phyloP scores from a whole-genome alignment of 23 red algal genomes.

The Gracilaria caudata region DNA sequence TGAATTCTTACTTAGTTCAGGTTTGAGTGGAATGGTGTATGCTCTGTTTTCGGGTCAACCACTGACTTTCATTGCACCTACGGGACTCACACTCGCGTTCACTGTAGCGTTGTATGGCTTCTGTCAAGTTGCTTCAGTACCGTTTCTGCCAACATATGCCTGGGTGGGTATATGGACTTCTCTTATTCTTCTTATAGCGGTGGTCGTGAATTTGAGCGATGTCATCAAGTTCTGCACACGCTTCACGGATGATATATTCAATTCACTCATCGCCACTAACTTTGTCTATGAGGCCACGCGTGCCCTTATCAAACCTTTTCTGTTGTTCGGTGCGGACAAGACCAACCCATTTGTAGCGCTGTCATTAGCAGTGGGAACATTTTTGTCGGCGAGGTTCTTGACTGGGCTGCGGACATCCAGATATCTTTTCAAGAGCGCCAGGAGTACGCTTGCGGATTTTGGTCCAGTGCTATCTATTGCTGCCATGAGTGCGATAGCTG shows the following conservation, averaged over 20 bases:
- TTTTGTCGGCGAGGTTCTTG: conserved; percentile 67
- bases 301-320: conserved; percentile 61
- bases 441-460: conserved; percentile 84
- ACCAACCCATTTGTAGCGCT: conserved; percentile 79
- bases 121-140: conserved; percentile 61
- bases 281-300: conserved; percentile 87
- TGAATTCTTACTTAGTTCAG: conserved; percentile 89
- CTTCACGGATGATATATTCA: conserved; percentile 98
- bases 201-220: conserved; percentile 74
- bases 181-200: conserved; percentile 79
- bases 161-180: conserved; percentile 97
- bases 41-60: conserved; percentile 85
- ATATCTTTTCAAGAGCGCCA: conserved; percentile 72
- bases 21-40: conserved; percentile 75
- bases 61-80: conserved; percentile 93
- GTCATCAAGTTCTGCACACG: conserved; percentile 96
- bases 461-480: conserved; percentile 83
- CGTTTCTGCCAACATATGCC: conserved; percentile 90
- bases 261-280: conserved; percentile 90
- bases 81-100: conserved; percentile 95
- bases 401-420: conserved; percentile 68
- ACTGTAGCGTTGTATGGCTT: conserved; percentile 86
- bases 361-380: conserved; percentile 78
- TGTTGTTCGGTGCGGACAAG: conserved; percentile 74
- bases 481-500: conserved; percentile 71